Base-by-base conservation (phyloP, 176 grass and related monocot species). In the Puya raimondii region DNA sequence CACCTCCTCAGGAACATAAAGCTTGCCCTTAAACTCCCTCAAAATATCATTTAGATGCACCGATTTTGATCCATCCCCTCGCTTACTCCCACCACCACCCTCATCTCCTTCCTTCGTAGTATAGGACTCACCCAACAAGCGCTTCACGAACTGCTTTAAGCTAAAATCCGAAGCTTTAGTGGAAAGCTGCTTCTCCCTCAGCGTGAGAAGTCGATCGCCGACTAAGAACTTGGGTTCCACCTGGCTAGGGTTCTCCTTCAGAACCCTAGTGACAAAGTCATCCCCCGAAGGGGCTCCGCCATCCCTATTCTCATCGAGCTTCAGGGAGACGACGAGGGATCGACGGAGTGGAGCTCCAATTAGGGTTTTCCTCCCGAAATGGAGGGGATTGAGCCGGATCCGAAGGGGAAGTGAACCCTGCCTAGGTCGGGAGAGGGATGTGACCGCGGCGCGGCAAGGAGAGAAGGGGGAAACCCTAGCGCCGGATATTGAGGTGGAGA, bases 171-270 rank as follows among this genome's bases (percentile, higher is more conserved):
- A 25, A 27, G 14, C 78, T 50, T 68, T 61, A 50, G 22, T 70
- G n/a, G 22, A 49, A 15, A 21, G n/a, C 25, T 73, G 63, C 69
- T 80, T 80, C 70, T 80, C 78, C 53, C 78, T 80, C 33, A 80
- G 23, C 12, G 78, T 80, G 59, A 80, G 48, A 67, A 80, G 67
- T 16, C 71, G 69, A 67, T 80, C 78, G 27, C 78, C 78, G 14
- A 80, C 78, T 50, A 80, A 23, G 64, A 67, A 80, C 29, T 80
- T 80, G 70, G 69, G 69, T 47, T 80, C 78, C 61, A 80, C 78
- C 70, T 80, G 78, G 64, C 26, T 80, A 20, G 78, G 78, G 23
- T 80, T 80, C 63, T 80, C 78, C 15, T 74, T 80, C 50, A 80
- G 64, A 80, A 80, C 70, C 78, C 53, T 73, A 49, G 78, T 58